Evolutionary conservation across 768 basidiomycete species (phyloP).

Genomic region (Hericium coralloides): DNA sequence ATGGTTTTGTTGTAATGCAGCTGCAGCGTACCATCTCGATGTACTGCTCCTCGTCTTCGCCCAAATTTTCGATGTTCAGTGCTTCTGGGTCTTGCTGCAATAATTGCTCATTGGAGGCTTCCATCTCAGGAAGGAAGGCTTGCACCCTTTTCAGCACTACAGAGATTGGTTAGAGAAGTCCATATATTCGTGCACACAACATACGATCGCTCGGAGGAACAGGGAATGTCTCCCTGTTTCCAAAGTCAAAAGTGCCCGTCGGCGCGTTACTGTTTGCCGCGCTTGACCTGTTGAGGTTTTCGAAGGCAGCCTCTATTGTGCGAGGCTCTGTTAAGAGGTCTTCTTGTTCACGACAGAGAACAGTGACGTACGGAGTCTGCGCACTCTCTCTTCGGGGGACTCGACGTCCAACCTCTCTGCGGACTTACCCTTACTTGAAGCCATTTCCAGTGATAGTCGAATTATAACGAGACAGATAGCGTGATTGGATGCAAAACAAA

Average conservation of each 20-base stretch:
- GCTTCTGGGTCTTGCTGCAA: slow-evolving; percentile 40
- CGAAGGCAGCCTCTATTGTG: slow-evolving; percentile 11
- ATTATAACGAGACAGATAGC: too few species aligned
- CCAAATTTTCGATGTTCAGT: slow-evolving; percentile 63
- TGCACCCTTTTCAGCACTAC: slow-evolving; percentile 61
- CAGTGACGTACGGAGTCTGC: slow-evolving; percentile 14
- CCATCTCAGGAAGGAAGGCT: slow-evolving; percentile 58
- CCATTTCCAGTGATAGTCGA: too few species aligned
- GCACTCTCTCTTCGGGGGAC: slow-evolving; percentile 7
- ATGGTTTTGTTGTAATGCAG: neutral
- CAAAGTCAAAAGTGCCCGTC: slow-evolving; percentile 14
- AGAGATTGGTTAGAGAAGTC: neutral
- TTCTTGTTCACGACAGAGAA: neutral
- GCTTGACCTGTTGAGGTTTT: slow-evolving; percentile 5
- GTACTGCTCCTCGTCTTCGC: slow-evolving; percentile 37
- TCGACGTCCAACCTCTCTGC: slow-evolving; percentile 7
- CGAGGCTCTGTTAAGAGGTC: neutral
- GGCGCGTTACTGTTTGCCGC: neutral
- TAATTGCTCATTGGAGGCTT: slow-evolving; percentile 54
- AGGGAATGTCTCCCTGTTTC: slow-evolving; percentile 14
- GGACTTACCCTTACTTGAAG: neutral
- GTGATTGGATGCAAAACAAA: too few species aligned
- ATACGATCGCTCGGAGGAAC: slow-evolving; percentile 15
- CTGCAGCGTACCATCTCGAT: slow-evolving; percentile 50
- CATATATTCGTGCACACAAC: neutral